These are phyloP conservation scores for Aspergillus fijiensis DNA, from an alignment of 2,329 filamentous ascomycete species.

Conservation along the genomic window DNA sequence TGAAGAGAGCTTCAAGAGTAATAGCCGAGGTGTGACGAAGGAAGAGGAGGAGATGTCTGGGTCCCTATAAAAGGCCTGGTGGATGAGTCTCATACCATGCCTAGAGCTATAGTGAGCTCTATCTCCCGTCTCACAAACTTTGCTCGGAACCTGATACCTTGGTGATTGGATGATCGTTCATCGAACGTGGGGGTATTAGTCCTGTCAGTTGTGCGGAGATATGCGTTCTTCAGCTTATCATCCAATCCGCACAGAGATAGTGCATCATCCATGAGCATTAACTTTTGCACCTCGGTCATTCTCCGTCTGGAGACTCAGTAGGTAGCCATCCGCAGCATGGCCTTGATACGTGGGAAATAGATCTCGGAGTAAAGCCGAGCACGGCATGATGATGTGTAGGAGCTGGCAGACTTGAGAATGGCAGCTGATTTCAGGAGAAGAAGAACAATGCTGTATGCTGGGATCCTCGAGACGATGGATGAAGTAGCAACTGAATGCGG, in stretches of 20 bases:
- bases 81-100: neutral
- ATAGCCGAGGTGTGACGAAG: neutral
- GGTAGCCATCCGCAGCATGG: neutral
- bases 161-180: neutral
- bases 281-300: neutral
- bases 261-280: neutral
- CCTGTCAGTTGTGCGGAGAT: neutral
- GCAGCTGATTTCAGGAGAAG: neutral
- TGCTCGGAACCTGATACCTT: neutral
- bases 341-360: neutral
- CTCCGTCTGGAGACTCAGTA: neutral
- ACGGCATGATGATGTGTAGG: neutral
- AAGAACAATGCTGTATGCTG: neutral
- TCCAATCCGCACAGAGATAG: neutral
- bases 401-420: neutral
- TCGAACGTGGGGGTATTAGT: neutral
- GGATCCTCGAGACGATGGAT: neutral
- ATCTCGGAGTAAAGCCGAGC: conserved; percentile 7
- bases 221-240: neutral
- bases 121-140: neutral
- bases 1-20: neutral
- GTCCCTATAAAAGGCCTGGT: neutral
- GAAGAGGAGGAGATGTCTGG: neutral
- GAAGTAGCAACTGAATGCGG: neutral
- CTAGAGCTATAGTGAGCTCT: neutral